Evolutionary conservation across 23 red algal genomes (phyloP).

Genomic region (Gracilariopsis chorda): DNA sequence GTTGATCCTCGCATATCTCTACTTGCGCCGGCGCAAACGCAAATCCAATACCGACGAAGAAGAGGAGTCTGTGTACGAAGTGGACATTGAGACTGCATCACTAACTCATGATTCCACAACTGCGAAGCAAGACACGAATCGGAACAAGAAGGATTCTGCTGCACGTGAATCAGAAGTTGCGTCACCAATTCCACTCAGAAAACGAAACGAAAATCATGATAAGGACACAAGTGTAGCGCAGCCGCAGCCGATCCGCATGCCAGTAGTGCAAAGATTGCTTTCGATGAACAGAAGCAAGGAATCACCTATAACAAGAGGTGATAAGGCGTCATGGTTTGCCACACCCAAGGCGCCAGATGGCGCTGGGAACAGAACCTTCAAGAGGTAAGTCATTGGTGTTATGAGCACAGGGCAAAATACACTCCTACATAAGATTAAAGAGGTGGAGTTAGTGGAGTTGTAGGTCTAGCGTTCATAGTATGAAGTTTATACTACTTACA

Average conservation of each 20-base stretch:
- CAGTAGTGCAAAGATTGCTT: conserved; percentile 5
- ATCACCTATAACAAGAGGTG: neutral
- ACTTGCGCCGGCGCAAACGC: neutral
- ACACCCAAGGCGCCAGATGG: neutral
- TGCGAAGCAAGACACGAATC: neutral
- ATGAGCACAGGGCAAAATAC: too few species aligned
- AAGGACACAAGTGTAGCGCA: neutral
- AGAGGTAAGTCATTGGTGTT: too few species aligned
- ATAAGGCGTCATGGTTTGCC: conserved; percentile 12
- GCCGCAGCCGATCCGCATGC: neutral
- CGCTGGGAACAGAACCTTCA: too few species aligned
- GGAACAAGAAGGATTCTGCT: neutral
- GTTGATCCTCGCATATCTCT: neutral
- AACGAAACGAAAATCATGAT: neutral
- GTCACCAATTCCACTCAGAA: neutral
- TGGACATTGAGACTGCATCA: neutral
- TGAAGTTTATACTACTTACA: too few species aligned
- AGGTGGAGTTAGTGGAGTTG: too few species aligned
- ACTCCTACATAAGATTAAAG: too few species aligned
- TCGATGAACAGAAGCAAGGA: neutral
- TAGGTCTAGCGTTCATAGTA: too few species aligned
- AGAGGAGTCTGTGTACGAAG: neutral
- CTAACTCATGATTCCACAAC: too few species aligned
- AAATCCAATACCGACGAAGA: neutral
- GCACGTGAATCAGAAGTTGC: neutral